Base-by-base conservation (phyloP, 2,329 filamentous ascomycete genomes). In the Xylaria hypoxylon region DNA sequence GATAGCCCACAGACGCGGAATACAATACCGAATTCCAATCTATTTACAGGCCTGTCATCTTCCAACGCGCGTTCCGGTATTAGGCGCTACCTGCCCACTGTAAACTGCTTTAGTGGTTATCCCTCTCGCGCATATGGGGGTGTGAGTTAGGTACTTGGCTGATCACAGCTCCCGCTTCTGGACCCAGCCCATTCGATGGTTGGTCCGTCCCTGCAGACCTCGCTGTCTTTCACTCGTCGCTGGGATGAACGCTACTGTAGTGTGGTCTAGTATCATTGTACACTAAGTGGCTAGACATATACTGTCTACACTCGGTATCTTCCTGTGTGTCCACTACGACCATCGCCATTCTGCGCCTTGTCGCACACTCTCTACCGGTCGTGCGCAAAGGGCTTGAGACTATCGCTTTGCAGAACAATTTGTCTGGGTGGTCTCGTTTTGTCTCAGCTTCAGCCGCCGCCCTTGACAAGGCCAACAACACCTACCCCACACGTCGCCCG, bases 361-460 rank as follows among this genome's bases (percentile, higher is more conserved):
- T 72, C 62, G 60, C 71, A 42, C 70, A 68, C 58, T 56, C 60
- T 51, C 59, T 57, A 58, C 65, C 67, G 64, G 67, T 68, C 69
- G 67, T 68, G 56, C 52, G 26, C 53, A 59, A 68, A 68, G 66
- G 64, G 58, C 70, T 67, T 50, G 68, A 65, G 56, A 58, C 60
- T 35, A 33, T 64, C 58, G 28, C 31, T 35, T 28, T 28, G 26
- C 47, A 60, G 50, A 48, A 62, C 24, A 68, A 67, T 63, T 65
- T 64, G 60, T 71, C 68, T 68, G 56, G 53, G 35, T 64, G 47
- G 67, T 53, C 47, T 65, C 47, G 60, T 66, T 58, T 67, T 60
- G 68, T 74, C 70, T 72, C 71, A 73, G 68, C 73, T 75, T 74
- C 72, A 74, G 59, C 64, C 59, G 73, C 72, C 65, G 70, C 70